Percentiles rank a stretch among this genome's conserved stretches.
Evolutionary conservation across 306 rosid genomes (phyloP).

Genomic region (Inga laurina): DNA sequence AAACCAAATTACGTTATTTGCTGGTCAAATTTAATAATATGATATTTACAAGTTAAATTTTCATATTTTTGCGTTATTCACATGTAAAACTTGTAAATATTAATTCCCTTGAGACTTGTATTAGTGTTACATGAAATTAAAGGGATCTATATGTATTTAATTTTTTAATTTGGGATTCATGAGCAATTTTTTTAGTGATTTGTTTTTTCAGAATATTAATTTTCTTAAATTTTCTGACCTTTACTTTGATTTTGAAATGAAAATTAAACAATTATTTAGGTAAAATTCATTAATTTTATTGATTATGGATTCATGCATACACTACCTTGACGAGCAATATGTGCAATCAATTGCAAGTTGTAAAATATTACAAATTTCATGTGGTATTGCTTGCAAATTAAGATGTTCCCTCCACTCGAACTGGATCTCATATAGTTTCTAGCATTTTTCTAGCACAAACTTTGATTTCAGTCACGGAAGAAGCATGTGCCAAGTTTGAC

Average conservation of each 20-base stretch:
- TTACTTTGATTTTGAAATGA: not conserved
- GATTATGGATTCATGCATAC: not conserved
- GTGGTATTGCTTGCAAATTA: constrained; percentile 33
- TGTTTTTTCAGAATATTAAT: not conserved
- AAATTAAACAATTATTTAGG: too few relatives aligned
- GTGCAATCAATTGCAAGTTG: not conserved
- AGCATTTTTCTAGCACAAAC: constrained; percentile 8
- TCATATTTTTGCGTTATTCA: too few relatives aligned
- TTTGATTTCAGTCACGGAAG: constrained; percentile 18
- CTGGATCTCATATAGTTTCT: constrained; percentile 35
- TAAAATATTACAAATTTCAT: not conserved
- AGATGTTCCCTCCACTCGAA: constrained; percentile 31
- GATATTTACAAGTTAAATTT: not conserved
- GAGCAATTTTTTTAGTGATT: not conserved
- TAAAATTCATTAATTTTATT: not conserved
- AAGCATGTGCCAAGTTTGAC: constrained; percentile 26
- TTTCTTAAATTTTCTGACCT: not conserved
- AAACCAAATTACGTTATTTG: too few relatives aligned
- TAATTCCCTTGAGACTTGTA: not conserved
- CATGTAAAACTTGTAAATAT: too few relatives aligned
- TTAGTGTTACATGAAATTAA: too few relatives aligned
- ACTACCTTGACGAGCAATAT: not conserved
- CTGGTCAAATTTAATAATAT: not conserved
- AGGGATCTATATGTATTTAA: too few relatives aligned
- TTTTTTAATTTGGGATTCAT: not conserved